A percentile compares a stretch with the other conserved stretches of the same genome.
Conservation (phyloP, 257 asterid species). For the Solanum virginianum region DNA sequence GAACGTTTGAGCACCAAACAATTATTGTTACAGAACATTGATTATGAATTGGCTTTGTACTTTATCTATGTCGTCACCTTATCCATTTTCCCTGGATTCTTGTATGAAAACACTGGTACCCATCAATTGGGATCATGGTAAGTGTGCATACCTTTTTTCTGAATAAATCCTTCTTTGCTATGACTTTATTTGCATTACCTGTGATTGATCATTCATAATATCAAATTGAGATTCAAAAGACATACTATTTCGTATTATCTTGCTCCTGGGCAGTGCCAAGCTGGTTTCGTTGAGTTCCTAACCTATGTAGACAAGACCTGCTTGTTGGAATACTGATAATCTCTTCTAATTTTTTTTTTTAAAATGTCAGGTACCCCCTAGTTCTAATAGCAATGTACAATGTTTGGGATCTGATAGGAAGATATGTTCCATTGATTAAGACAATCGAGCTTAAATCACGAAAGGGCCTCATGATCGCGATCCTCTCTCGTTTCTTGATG, state of each 20-base stretch:
- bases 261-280: neutral
- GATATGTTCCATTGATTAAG: slow-evolving; percentile 55
- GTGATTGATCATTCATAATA: neutral
- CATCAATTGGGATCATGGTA: slow-evolving; percentile 84
- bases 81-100: slow-evolving; percentile 80
- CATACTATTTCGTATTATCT: neutral
- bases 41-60: slow-evolving; percentile 43
- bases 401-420: slow-evolving; percentile 42
- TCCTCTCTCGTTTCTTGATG: slow-evolving; percentile 42
- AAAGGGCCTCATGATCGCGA: slow-evolving; percentile 43
- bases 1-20: slow-evolving; percentile 43
- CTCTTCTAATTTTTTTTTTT: neutral
- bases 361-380: slow-evolving; percentile 43
- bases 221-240: neutral
- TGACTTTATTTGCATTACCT: neutral
- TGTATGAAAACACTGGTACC: slow-evolving; percentile 69
- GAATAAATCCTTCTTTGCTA: neutral
- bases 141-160: neutral
- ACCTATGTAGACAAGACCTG: neutral
- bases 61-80: slow-evolving; percentile 50
- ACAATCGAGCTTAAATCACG: slow-evolving; percentile 38
- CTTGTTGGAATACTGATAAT: neutral
- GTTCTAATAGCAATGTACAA: slow-evolving; percentile 77
- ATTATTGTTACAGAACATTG: slow-evolving; percentile 41
- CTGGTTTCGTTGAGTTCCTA: neutral